Evolutionary conservation across 306 rosid genomes (phyloP).

Genomic region (Lathyrus aphaca): DNA sequence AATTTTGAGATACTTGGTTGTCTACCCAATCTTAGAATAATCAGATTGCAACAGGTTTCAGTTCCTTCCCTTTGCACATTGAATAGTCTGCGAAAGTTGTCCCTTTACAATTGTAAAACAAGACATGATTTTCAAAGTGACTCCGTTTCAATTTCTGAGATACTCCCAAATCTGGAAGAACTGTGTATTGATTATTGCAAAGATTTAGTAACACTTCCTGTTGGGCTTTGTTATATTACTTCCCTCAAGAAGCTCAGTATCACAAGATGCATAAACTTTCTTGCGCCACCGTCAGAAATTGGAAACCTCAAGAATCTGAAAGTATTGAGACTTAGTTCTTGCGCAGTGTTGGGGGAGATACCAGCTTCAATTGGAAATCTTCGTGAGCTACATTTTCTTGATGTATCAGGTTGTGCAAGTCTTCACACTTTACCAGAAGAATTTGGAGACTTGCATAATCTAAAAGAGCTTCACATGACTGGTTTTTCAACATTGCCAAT

Average conservation of each 20-base stretch:
- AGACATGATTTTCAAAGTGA: conserved; percentile 11
- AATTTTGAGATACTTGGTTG: conserved; percentile 42
- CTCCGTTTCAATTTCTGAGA: conserved; percentile 18
- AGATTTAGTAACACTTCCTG: conserved; percentile 39
- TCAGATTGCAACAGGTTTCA: conserved; percentile 48
- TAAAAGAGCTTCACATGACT: conserved; percentile 33
- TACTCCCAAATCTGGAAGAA: conserved; percentile 44
- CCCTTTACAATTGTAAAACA: conserved; percentile 38
- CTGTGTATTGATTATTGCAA: conserved; percentile 44
- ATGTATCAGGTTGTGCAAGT: conserved; percentile 36
- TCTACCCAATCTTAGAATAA: conserved; percentile 46
- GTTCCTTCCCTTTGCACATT: conserved; percentile 39
- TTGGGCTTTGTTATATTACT: conserved; percentile 12
- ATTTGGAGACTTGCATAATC: conserved; percentile 28
- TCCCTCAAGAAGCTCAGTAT: conserved; percentile 34
- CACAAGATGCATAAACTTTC: conserved; percentile 40
- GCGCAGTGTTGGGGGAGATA: conserved; percentile 14
- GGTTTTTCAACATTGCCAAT: conserved; percentile 19
- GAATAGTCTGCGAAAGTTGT: conserved; percentile 35
- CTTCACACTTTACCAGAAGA: conserved; percentile 27
- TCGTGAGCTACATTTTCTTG: conserved; percentile 18
- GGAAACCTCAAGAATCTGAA: conserved; percentile 32
- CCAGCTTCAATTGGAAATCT: conserved; percentile 37
- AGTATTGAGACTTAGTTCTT: conserved; percentile 31
- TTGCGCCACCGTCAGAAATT: conserved; percentile 26